These are phyloP conservation scores for Typha latifolia DNA, from an alignment of 176 grass and related monocot species.

Conservation along the genomic window DNA sequence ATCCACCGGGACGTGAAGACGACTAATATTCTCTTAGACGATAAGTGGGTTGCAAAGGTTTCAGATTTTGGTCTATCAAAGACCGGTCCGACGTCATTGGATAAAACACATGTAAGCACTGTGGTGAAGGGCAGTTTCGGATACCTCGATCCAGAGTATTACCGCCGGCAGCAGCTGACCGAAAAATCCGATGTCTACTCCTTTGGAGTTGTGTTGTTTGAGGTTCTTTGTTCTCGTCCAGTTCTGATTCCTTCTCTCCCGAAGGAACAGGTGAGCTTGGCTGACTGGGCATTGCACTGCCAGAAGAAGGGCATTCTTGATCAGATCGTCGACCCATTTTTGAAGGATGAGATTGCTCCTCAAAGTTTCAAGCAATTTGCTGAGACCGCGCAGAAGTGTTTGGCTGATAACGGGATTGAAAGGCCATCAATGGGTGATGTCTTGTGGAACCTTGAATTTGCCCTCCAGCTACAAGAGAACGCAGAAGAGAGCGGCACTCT, in stretches of 20 bases:
- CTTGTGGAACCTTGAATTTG: slow-evolving; percentile 68
- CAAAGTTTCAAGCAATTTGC: slow-evolving; percentile 53
- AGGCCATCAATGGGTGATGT: slow-evolving; percentile 61
- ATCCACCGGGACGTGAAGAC: slow-evolving; percentile 83
- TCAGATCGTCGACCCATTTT: slow-evolving; percentile 46
- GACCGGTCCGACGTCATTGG: slow-evolving; percentile 25
- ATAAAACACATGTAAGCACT: slow-evolving; percentile 61
- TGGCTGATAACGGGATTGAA: slow-evolving; percentile 40
- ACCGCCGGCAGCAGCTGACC: slow-evolving; percentile 43
- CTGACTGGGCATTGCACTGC: slow-evolving; percentile 59
- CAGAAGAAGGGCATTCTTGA: slow-evolving; percentile 49
- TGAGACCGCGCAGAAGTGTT: slow-evolving; percentile 48
- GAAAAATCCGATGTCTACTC: slow-evolving; percentile 83
- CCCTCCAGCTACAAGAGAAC: slow-evolving; percentile 57
- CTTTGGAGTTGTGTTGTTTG: slow-evolving; percentile 67
- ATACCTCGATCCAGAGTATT: slow-evolving; percentile 77
- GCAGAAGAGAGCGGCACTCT: slow-evolving; percentile 33
- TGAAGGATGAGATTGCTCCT: slow-evolving; percentile 45
- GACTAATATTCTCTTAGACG: slow-evolving; percentile 57
- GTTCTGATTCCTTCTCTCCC: slow-evolving; percentile 30
- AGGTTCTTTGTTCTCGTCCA: slow-evolving; percentile 50
- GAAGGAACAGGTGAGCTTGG: slow-evolving; percentile 62
- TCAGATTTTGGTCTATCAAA: slow-evolving; percentile 70
- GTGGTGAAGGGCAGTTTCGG: slow-evolving; percentile 71
- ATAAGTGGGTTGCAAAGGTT: slow-evolving; percentile 63